Base-by-base conservation (phyloP, 1,284 basidiomycete species). In the Bondarzewia mesenterica region DNA sequence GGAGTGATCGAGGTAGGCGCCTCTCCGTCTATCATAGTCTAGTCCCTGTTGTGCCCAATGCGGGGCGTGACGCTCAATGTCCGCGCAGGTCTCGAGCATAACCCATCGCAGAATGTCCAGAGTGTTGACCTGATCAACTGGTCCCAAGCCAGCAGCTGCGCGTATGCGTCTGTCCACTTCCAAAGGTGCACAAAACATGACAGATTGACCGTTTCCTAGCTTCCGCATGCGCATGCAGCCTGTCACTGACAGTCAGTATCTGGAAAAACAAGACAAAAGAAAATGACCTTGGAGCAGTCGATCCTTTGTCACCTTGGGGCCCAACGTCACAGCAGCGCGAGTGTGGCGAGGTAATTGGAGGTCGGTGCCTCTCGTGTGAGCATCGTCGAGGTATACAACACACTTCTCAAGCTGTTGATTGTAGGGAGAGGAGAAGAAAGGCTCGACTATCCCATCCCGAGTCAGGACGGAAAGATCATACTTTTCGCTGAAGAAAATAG, bases 311-410 rank as follows among this genome's bases (percentile, higher is more conserved):
- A 79, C 61, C 39, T 72, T 76, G 0, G 71, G 72, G 0, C 77
- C 78, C 1, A 80, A 56, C 0, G 77, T 80, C 4, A 79, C 76
- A 1, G 68, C 71, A 18, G 78, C 78, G 5, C 72, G 65, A 40
- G 63, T 66, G 18, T 63, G 50, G 1, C 16, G 40, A 0, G 78
- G 77, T 29, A 80, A 60, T 39, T 71, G 77, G n/a, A 80, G 60
- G 55, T 80, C 77, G 0, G 75, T 79, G 6, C 78, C 78, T 23
- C 78, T 61, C 0, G 79, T 80, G 50, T 80, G 77, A 1, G 72
- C 73, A 53, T 81, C 78, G 38, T 80, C 78, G 0, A 81, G 68
- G 50, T 81, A 80, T 2, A 78, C 55, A 4, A 77, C 51, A 27
- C 74, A 77, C 51, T 65, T 61, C 15, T 70, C 64, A 0, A 79